Evolutionary conservation across 306 rosid genomes (phyloP).

Genomic region (Albizia julibrissin): DNA sequence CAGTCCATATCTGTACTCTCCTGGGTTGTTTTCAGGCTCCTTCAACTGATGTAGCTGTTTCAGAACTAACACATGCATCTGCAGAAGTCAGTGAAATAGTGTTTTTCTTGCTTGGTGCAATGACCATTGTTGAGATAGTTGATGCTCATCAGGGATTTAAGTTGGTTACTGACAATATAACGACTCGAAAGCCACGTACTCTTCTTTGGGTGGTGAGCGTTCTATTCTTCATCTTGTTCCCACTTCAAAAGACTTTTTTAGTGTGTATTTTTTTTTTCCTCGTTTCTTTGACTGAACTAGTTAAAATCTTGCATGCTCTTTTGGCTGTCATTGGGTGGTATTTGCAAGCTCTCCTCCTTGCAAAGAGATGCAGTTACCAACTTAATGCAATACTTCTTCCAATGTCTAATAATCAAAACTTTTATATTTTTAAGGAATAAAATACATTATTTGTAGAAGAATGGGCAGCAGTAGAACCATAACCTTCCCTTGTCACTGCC

Average conservation of each 20-base stretch:
- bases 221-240: slow-evolving; percentile 26
- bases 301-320: not conserved
- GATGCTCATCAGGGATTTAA: slow-evolving; percentile 99
- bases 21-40: slow-evolving; percentile 70
- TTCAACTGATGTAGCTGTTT: slow-evolving; percentile 83
- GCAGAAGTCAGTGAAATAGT: slow-evolving; percentile 97
- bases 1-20: not conserved
- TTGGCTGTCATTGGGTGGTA: slow-evolving; percentile 13
- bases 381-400: not conserved
- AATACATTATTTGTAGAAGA: slow-evolving; percentile 13
- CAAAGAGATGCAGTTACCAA: not conserved
- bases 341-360: slow-evolving; percentile 4
- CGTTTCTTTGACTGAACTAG: slow-evolving; percentile 5
- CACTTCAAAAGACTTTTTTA: slow-evolving; percentile 20
- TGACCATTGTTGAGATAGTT: slow-evolving; percentile 93
- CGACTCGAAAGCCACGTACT: slow-evolving; percentile 84
- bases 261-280: not conserved
- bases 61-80: slow-evolving; percentile 83
- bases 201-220: slow-evolving; percentile 97
- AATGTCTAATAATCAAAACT: not conserved
- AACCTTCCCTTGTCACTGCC: not conserved
- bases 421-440: slow-evolving; percentile 2
- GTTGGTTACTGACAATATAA: slow-evolving; percentile 91
- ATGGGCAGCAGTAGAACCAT: not conserved
- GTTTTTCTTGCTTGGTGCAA: slow-evolving; percentile 94